Evolutionary conservation across 2,329 filamentous ascomycete genomes (phyloP), one percentile per base, ranked within the genome.

Genomic region (Trichophyton rubrum): DNA sequence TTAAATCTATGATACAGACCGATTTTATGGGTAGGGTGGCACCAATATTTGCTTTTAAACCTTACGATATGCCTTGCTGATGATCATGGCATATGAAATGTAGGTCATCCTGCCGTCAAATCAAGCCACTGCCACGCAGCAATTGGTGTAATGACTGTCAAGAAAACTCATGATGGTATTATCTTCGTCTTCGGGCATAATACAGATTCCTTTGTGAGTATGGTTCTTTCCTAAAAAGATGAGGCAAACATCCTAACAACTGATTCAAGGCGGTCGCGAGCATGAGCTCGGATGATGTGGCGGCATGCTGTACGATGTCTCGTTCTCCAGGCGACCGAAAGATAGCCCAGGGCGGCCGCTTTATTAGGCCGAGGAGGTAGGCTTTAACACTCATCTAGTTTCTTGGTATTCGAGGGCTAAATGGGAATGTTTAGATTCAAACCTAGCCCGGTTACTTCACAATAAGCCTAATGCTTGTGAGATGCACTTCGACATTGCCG

Each of bases 151-250:
- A 85, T 99, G 78, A 85, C 85, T 0, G 88, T 96, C 67, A 97
- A 97, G 77, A 93, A 90, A 77, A 86, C 83, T 0, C 79, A 78
- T 11, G 79, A 82, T 22, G 90, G 90, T 1, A 84, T 89, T 65
- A 90, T 88, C 69, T 82, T 99, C 58, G 92, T 92, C 73, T 99
- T 95, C 76, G 91, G 88, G 0, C 93, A 99, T 78, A 99, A 97
- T 70, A 99, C 93, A 0, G 92, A 97, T 71, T 86, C 84, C 1
- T 87, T 87, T 68, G 82, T 80, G 69, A 71, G 77, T 68, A 22
- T 22, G 9, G 4, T 49, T 56, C 17, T 24, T 1, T 20, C n/a
- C 11, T 62, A 51, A 8, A 8, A 8, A 9, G 8, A 30, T 55
- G 43, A 13, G 7, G 33, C 20, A 24, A 17, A 43, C 33, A 5